Evolutionary conservation across 116 monocot genomes (phyloP), one percentile per base, ranked within the genome.

Genomic region (Phalaenopsis hybrid): DNA sequence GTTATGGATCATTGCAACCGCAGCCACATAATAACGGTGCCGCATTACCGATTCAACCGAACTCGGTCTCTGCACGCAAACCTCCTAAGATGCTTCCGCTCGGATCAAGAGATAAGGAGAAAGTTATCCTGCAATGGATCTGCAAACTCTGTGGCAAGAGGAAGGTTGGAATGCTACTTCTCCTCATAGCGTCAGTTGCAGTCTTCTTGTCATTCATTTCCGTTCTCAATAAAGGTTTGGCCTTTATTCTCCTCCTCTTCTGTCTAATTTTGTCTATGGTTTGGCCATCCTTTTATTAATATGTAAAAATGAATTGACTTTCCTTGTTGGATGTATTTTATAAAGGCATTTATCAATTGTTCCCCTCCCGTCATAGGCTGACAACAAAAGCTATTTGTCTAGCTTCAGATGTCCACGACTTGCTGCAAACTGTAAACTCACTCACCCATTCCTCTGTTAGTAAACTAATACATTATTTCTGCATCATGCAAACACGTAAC

Each of bases 1-100:
- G 92, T 78, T 89, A 88, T 83, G 96, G 96, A 74, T 96, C 96
- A 15, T 79, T 96, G 86, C 92, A 83, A 37, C 80, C 72, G 13
- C 83, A 80, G 28, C 78, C 18, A 18, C 52, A 55, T 69, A 31
- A 31, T 31, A 81, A 82, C 84, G 74, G 77, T 79, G 80, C 61
- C 8, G 65, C 79, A 74, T 83, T 91, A 78, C 85, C 86, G 81
- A 78, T 86, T 20, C 85, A 82, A 75, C 70, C 78, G 52, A 15
- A 80, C 46, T 50, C 87, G 23, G 51, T 59, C 65, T 75, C 79
- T 13, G 37, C 63, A 37, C 83, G 94, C 58, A 92, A 88, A 86
- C 82, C 80, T 31, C 41, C 85, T 46, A 93, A 92, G 84, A 87
- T 88, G 92, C 70, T 82, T 6, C 69, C 89, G 41, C 58, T 78